Conservation (phyloP, 371 early-diverging fungal species). For the Zychaea mexicana region DNA sequence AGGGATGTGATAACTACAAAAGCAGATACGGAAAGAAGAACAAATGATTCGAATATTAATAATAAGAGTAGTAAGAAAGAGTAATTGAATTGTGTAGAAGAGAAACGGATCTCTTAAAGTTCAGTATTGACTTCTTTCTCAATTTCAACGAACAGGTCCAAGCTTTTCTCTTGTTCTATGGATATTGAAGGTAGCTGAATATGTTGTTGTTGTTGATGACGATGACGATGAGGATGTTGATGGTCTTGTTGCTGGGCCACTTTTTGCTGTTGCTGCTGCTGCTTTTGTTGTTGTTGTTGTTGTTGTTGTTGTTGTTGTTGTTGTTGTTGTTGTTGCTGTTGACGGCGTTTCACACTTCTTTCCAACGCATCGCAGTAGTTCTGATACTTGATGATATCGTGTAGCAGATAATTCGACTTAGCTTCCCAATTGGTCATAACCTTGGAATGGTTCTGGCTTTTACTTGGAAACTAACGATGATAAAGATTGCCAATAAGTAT, state of each 20-base stretch:
- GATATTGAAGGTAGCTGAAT: constrained; percentile 12
- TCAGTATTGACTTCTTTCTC: constrained; percentile 25
- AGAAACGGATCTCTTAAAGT: background rate
- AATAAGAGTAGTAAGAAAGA: no score
- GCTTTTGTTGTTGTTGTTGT: background rate
- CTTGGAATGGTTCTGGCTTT: constrained; percentile 60
- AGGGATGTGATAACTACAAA: no score
- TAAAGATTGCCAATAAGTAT: no score
- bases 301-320: constrained; percentile 5
- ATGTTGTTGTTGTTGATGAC: background rate
- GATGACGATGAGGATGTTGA: constrained; percentile 5
- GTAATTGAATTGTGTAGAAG: no score
- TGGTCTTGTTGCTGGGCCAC: constrained; percentile 7
- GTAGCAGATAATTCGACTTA: constrained; percentile 80
- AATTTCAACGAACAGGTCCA: constrained; percentile 41
- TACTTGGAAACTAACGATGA: constrained; percentile 57
- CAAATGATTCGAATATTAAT: no score
- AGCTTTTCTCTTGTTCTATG: constrained; percentile 14
- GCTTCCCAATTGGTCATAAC: constrained; percentile 88
- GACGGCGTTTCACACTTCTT: constrained; percentile 45
- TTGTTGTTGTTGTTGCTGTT: constrained; percentile 10
- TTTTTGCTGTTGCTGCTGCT: constrained; percentile 4
- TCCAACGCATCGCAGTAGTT: constrained; percentile 80
- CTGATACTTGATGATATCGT: constrained; percentile 89
- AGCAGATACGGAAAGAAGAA: no score